Evolutionary conservation across 2,329 filamentous ascomycete species (phyloP).

Genomic region (Phialocephala sp.): DNA sequence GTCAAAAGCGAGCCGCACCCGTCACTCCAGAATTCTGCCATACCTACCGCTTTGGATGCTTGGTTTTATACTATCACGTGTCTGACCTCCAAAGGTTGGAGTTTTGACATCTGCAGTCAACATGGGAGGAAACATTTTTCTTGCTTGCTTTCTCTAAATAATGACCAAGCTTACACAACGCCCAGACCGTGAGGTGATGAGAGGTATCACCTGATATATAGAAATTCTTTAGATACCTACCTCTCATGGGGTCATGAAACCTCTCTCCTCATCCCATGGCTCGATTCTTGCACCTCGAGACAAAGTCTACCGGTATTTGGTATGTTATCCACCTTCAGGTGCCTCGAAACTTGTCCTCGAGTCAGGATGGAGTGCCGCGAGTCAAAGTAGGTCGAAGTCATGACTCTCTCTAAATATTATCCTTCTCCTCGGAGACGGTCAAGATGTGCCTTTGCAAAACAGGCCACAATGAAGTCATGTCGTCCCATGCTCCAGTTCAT

Average conservation of each 20-base stretch:
- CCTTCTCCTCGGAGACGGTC: not conserved
- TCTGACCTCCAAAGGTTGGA: too few species aligned
- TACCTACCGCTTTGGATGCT: not conserved
- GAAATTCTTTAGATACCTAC: too few species aligned
- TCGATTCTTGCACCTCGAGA: too few species aligned
- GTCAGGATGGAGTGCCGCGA: not conserved
- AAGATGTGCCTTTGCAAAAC: not conserved
- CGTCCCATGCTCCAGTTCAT: not conserved
- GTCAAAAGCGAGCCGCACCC: not conserved
- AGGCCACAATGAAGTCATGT: constrained; percentile 1
- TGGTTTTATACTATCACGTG: too few species aligned
- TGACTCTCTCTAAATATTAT: not conserved
- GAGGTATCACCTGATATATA: not conserved
- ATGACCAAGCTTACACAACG: not conserved
- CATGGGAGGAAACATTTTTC: too few species aligned
- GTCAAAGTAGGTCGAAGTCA: not conserved
- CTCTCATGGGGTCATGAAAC: not conserved
- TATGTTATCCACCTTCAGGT: too few species aligned
- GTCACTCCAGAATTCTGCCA: not conserved
- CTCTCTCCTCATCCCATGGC: not conserved
- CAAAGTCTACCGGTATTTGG: too few species aligned
- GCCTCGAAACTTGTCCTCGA: not conserved
- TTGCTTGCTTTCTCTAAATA: not conserved
- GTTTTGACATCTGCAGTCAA: too few species aligned
- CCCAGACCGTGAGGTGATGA: not conserved